Evolutionary conservation across 2,329 filamentous ascomycete genomes (phyloP), one percentile per base, ranked within the genome.

Genomic region (Rhytidhysteron rufulum): DNA sequence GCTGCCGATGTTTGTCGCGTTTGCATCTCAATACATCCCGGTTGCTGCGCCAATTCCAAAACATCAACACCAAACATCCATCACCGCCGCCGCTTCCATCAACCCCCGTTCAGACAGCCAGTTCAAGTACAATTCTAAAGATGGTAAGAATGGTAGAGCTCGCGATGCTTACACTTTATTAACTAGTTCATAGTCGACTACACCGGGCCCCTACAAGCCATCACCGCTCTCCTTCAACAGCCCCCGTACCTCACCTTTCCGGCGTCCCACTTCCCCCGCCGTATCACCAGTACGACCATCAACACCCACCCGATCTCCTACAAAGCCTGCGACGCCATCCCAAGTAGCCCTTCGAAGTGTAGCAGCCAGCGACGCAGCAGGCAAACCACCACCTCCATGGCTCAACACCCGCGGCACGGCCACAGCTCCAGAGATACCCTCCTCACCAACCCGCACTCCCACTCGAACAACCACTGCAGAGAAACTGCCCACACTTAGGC

Each of bases 181-280:
- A 27, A 27, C 13, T 13, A 27, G 15, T 32, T 24, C 27, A 5
- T 22, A 34, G 60, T 59, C 59, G 16, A 57, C 55, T 17, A 62
- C 61, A 9, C 61, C 57, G 11, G 58, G 60, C 11, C 57, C 56
- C 38, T 62, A 64, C 52, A 69, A 66, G 49, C 67, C 67, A 31
- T 68, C 64, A 11, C 63, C 63, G 16, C 64, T 71, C 45, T 68
- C 67, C 52, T 69, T 69, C 58, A 66, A 65, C 50, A 67, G 63
- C 52, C 59, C 63, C 13, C 66, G 69, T 47, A 60, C 66, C 34
- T 72, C 69, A 41, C 69, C 69, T 31, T 72, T 72, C 49, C 61
- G 67, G 42, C 61, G 69, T 20, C 63, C 67, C 13, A 65, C 65
- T 43, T 68, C 69, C 38, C 65, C 68, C 31, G 69, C 68, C 16